Conservation (phyloP, 73 alveolate genomes). For the Paramecium octaurelia region DNA sequence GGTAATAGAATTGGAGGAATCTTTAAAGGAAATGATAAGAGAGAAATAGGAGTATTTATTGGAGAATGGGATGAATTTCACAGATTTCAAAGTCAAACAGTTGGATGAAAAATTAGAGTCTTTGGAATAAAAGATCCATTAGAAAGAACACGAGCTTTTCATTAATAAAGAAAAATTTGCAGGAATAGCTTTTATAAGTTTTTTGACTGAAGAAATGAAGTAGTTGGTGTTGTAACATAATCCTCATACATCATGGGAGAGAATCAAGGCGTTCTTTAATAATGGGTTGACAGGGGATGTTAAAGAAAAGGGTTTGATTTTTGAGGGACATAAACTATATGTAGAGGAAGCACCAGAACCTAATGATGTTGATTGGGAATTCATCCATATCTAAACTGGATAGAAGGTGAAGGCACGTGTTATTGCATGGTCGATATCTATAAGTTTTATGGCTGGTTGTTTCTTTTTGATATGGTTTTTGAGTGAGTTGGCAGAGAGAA, state of each 20-base stretch:
- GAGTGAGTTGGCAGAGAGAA: conserved; percentile 61
- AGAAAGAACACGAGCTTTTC: conserved; percentile 7
- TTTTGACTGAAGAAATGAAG: conserved; percentile 48
- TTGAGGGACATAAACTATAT: conserved; percentile 54
- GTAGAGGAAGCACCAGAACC: conserved; percentile 63
- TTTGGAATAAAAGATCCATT: conserved; percentile 48
- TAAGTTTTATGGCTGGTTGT: conserved; percentile 27
- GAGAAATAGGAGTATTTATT: conserved; percentile 21
- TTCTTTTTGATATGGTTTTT: conserved; percentile 54
- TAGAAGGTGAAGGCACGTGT: conserved; percentile 45
- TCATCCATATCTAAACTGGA: conserved; percentile 51
- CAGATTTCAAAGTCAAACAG: conserved; percentile 23
- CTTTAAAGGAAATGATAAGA: conserved; percentile 11
- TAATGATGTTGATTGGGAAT: conserved; percentile 65
- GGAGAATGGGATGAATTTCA: conserved; percentile 15
- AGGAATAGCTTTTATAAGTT: conserved; percentile 62
- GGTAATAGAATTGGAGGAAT: conserved; percentile 18
- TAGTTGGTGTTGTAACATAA: conserved; percentile 36
- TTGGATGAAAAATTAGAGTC: conserved; percentile 53
- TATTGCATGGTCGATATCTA: conserved; percentile 45
- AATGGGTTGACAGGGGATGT: conserved; percentile 34
- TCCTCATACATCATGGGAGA: conserved; percentile 37
- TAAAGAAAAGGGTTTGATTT: background rate
- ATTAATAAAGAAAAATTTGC: conserved; percentile 38
- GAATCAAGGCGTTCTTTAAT: conserved; percentile 48